These are phyloP conservation scores for Lomentospora prolificans DNA, from an alignment of 2,329 filamentous ascomycete species.

Conservation along the genomic window DNA sequence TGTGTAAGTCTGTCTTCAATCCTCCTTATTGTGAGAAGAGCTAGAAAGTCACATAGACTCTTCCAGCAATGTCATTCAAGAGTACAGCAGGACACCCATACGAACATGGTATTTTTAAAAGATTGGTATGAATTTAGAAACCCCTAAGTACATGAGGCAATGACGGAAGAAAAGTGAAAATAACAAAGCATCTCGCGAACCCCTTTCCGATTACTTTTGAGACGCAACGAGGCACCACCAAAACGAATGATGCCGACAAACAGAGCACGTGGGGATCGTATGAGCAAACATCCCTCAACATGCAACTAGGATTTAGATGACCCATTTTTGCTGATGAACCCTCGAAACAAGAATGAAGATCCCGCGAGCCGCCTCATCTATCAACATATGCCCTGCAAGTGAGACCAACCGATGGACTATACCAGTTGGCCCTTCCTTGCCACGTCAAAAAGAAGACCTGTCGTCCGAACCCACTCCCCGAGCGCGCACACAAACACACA, in stretches of 20 bases:
- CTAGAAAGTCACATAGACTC: too few relatives aligned
- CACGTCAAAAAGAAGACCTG: neutral
- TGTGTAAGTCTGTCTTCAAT: too few relatives aligned
- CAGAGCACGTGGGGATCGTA: neutral
- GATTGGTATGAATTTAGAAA: conserved; percentile 5
- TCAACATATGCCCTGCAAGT: conserved; percentile 8
- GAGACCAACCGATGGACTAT: neutral
- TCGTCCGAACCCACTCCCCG: neutral
- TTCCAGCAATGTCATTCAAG: too few relatives aligned
- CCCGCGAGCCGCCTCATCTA: conserved; percentile 8
- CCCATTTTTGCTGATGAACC: conserved; percentile 5
- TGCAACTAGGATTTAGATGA: conserved; percentile 8
- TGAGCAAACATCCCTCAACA: neutral
- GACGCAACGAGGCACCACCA: conserved; percentile 6
- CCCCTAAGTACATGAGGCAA: conserved; percentile 2
- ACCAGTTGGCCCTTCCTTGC: neutral
- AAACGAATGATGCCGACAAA: conserved; percentile 4
- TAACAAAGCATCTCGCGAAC: conserved; percentile 4
- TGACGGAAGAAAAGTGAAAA: conserved; percentile 1
- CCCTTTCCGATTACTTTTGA: conserved; percentile 10
- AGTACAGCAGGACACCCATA: too few relatives aligned
- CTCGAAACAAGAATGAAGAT: conserved; percentile 5
- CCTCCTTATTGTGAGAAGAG: too few relatives aligned
- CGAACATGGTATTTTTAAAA: too few relatives aligned
- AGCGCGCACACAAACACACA: neutral